Evolutionary conservation across 345 rosid genomes (phyloP).

Genomic region (Lepidium sativum): DNA sequence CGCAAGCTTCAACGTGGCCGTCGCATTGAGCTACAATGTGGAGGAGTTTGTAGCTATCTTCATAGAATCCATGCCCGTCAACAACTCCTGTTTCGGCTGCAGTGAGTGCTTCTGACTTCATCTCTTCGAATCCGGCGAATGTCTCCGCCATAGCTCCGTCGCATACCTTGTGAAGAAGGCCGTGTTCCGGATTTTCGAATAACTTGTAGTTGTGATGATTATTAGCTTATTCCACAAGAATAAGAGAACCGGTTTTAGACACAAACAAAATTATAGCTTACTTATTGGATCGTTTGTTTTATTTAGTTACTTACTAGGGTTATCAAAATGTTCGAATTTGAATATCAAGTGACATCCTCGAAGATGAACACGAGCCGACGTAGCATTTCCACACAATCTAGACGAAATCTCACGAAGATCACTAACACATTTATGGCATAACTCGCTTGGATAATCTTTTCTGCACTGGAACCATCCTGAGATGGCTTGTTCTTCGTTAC

Average conservation of each 20-base stretch:
- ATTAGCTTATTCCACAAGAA: neutral
- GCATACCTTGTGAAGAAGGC: conserved; percentile 45
- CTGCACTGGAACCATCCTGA: conserved; percentile 72
- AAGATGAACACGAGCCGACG: conserved; percentile 55
- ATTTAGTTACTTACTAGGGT: conserved; percentile 1
- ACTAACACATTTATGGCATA: conserved; percentile 46
- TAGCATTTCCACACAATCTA: conserved; percentile 35
- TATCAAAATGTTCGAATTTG: conserved; percentile 28
- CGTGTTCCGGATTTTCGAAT: conserved; percentile 15
- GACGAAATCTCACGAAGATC: conserved; percentile 32
- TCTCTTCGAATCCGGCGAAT: conserved; percentile 33
- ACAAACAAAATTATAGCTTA: neutral
- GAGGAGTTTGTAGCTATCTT: conserved; percentile 30
- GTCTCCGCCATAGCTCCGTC: conserved; percentile 29
- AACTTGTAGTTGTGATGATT: conserved; percentile 19
- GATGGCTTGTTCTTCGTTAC: conserved; percentile 30
- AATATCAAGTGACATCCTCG: conserved; percentile 61
- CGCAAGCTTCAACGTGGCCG: conserved; percentile 41
- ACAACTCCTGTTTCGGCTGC: conserved; percentile 35
- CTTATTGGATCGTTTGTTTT: neutral
- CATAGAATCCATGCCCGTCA: conserved; percentile 37
- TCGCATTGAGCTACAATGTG: conserved; percentile 58
- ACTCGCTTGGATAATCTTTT: conserved; percentile 35
- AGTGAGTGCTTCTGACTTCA: conserved; percentile 39
- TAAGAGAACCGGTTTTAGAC: neutral